Base-by-base conservation (phyloP, 768 basidiomycete species). In the Mycena filopes region DNA sequence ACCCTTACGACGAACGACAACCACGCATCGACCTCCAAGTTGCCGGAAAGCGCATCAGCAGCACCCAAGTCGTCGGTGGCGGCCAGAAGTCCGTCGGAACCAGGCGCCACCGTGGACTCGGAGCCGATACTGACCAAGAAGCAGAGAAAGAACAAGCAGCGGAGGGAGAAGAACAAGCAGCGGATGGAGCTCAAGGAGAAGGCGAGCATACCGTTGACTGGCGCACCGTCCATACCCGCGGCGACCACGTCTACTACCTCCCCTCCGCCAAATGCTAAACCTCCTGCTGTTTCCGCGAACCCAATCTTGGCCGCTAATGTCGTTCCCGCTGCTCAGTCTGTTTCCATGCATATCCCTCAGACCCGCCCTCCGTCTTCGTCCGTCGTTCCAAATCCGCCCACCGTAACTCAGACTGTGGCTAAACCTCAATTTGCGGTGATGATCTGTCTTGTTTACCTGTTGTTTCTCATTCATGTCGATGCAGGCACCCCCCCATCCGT, bases 101-200 rank as follows among this genome's bases (percentile, higher is more conserved):
- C 55, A 20, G 31, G 40, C 6, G 21, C 40, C 2, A 9, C 47
- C 20, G 38, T 28, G 28, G 36, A 8, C 4, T 36, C 48, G 28
- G 63, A 57, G 7, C 33, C 26, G 62, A 4, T 60, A 68, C 55
- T 65, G 45, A 65, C 33, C 36, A 65, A 65, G 20, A 65, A 65
- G 12, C 57, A 65, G 26, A 41, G 51, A 72, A 61, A 77, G 77
- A 46, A 62, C 77, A 29, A 78, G 80, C 21, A 77, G 69, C 8
- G 69, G 13, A 36, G 68, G 38, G 64, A 78, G 72, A 3, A 63
- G 46, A 2, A 72, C 65, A 38, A 71, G 73, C 48, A 76, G 78
- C 79, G 36, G 33, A 33, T 33, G 7, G n/a, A n/a, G n/a, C n/a
- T n/a, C n/a, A n/a, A n/a, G n/a, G n/a, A 38, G 29, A 78, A 64